Evolutionary conservation across 2,329 filamentous ascomycete genomes (phyloP).

Genomic region (Leptodontidium sp.): DNA sequence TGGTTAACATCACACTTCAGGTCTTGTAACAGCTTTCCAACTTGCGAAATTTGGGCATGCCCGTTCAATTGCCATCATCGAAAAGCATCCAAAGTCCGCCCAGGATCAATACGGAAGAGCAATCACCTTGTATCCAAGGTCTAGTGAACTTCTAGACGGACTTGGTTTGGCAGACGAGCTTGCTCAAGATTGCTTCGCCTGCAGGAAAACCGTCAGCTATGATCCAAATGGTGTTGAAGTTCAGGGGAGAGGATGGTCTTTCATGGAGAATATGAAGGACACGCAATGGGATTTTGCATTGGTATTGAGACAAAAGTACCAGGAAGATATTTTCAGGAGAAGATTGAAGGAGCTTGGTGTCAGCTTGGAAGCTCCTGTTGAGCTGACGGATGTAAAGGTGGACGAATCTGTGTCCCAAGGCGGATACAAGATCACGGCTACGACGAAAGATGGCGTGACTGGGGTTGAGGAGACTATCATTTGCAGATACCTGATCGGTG

Average conservation of each 20-base stretch:
- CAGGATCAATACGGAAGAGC: conserved; percentile 62
- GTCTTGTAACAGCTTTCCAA: conserved; percentile 55
- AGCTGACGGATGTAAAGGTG: conserved; percentile 34
- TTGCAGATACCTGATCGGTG: conserved; percentile 59
- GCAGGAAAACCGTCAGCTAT: conserved; percentile 58
- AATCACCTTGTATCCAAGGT: conserved; percentile 61
- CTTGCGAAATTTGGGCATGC: conserved; percentile 50
- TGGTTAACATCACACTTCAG: conserved; percentile 19
- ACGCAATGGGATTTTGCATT: conserved; percentile 60
- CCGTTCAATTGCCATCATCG: conserved; percentile 55
- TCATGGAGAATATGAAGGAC: conserved; percentile 61
- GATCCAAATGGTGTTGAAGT: conserved; percentile 55
- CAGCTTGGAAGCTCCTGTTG: conserved; percentile 33
- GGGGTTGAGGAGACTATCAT: conserved; percentile 45
- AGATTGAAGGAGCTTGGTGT: conserved; percentile 45
- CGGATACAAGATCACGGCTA: conserved; percentile 37
- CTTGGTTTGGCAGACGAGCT: conserved; percentile 58
- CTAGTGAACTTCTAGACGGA: conserved; percentile 60
- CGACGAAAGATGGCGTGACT: conserved; percentile 34
- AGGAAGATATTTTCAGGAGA: conserved; percentile 61
- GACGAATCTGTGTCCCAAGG: conserved; percentile 35
- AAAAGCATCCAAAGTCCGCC: conserved; percentile 56
- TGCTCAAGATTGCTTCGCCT: conserved; percentile 61
- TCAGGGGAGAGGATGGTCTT: conserved; percentile 57
- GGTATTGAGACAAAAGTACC: conserved; percentile 63